Conservation (phyloP, 108 stramenopile species). For the Aureococcus anophagefferens region DNA sequence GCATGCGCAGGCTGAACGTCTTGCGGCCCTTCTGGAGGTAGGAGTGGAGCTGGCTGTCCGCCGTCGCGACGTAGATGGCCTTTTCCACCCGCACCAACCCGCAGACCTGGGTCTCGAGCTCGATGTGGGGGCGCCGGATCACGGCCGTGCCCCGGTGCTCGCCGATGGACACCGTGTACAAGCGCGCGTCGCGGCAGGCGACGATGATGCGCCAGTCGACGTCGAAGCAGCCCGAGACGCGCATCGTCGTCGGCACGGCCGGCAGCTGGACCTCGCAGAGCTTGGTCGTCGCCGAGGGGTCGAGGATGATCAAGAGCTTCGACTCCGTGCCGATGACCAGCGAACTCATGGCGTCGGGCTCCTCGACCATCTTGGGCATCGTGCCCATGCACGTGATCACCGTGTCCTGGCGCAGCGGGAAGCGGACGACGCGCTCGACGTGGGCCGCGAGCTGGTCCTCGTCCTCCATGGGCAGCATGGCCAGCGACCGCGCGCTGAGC, state of each 20-base stretch:
- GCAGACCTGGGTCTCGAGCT: constrained; percentile 31
- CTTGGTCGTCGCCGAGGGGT: constrained; percentile 23
- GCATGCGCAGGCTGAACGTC: constrained; percentile 25
- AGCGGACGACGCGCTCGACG: constrained; percentile 10
- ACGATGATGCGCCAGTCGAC: constrained; percentile 44
- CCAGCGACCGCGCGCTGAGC: constrained; percentile 1
- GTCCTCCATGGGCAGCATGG: constrained; percentile 3
- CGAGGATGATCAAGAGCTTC: constrained; percentile 32
- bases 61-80: constrained; percentile 38
- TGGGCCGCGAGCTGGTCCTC: not conserved
- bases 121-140: constrained; percentile 31
- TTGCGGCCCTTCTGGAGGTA: constrained; percentile 40
- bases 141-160: constrained; percentile 27
- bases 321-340: constrained; percentile 48
- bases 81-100: constrained; percentile 31
- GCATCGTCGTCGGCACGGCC: constrained; percentile 27
- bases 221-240: constrained; percentile 34
- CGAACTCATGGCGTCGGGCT: constrained; percentile 11
- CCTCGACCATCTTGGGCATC: constrained; percentile 18
- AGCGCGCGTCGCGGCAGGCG: constrained; percentile 37
- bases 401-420: constrained; percentile 18
- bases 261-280: constrained; percentile 16
- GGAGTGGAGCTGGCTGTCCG: constrained; percentile 29
- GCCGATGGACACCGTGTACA: constrained; percentile 43
- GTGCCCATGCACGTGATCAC: constrained; percentile 43